Percentiles rank a stretch among this genome's conserved stretches.
Evolutionary conservation across 495 filamentous ascomycete genomes (phyloP).

Genomic region (Annulohypoxylon bovei): DNA sequence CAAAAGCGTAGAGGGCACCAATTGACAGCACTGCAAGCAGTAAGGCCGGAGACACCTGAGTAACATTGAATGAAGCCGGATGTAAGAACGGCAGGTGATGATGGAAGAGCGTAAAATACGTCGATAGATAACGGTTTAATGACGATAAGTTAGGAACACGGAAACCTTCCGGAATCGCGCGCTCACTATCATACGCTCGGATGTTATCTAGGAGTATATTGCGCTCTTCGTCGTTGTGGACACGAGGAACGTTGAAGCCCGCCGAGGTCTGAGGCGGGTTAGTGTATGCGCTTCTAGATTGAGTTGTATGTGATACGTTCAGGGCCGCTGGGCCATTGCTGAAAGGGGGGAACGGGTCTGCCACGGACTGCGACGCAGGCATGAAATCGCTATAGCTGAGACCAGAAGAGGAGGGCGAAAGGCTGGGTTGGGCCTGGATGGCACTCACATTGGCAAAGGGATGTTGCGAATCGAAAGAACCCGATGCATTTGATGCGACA

Average conservation of each 20-base stretch:
- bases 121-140: slow-evolving; percentile 89
- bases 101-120: slow-evolving; percentile 97
- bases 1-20: slow-evolving; percentile 94
- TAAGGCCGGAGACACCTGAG: slow-evolving; percentile 78
- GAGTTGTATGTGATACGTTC: slow-evolving; percentile 73
- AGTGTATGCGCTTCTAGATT: slow-evolving; percentile 44
- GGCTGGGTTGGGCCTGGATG: slow-evolving; percentile 64
- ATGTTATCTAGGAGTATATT: slow-evolving; percentile 87
- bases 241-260: slow-evolving; percentile 73
- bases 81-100: slow-evolving; percentile 97
- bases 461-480: slow-evolving; percentile 72
- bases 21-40: slow-evolving; percentile 94
- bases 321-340: slow-evolving; percentile 71
- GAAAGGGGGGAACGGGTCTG: slow-evolving; percentile 73
- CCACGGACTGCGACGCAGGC: slow-evolving; percentile 72
- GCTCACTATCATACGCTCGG: slow-evolving; percentile 77
- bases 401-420: slow-evolving; percentile 74
- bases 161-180: slow-evolving; percentile 87
- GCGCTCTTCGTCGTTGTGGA: slow-evolving; percentile 80
- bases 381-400: slow-evolving; percentile 69
- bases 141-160: slow-evolving; percentile 79
- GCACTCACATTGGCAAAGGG: slow-evolving; percentile 65
- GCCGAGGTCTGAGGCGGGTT: slow-evolving; percentile 65
- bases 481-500: slow-evolving; percentile 69
- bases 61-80: slow-evolving; percentile 87